Conservation (phyloP, 2,329 filamentous ascomycete species). For the Fusarium chaquense region DNA sequence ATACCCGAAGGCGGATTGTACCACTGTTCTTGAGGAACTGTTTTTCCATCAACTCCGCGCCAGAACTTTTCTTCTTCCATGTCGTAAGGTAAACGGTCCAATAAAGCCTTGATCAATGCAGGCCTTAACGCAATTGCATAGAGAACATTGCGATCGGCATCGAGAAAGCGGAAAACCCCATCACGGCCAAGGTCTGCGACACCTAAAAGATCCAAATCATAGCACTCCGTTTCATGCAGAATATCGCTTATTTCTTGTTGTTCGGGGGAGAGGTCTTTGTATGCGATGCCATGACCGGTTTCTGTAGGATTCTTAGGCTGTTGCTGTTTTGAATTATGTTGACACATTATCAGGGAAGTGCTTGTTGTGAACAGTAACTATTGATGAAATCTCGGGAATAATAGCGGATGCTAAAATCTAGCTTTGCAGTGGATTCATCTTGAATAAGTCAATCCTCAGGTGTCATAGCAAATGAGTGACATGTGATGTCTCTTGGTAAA, state of each 20-base stretch:
- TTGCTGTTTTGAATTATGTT: neutral
- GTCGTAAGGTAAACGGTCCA: neutral
- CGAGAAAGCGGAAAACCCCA: constrained; percentile 1
- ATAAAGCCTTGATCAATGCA: neutral
- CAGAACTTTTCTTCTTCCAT: neutral
- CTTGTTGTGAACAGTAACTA: neutral
- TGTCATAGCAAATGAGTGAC: neutral
- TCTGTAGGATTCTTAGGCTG: neutral
- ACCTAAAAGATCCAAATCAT: neutral
- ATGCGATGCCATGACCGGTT: neutral
- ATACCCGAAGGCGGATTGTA: neutral
- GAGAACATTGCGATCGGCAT: constrained; percentile 6
- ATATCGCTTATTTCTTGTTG: constrained; percentile 17
- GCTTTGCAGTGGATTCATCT: neutral
- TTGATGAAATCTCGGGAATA: no score
- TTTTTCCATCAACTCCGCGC: neutral
- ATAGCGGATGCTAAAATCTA: neutral
- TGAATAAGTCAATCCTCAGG: neutral
- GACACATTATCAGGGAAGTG: neutral
- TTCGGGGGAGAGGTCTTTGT: neutral
- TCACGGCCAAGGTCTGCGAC: constrained; percentile 3
- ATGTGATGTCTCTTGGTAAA: neutral
- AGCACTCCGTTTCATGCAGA: neutral
- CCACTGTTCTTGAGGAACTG: constrained; percentile 4
- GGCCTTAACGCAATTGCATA: neutral